Percentiles rank a stretch among this genome's conserved stretches.
Evolutionary conservation across 139 green algal species (phyloP).

Genomic region (Chlorella sp.): DNA sequence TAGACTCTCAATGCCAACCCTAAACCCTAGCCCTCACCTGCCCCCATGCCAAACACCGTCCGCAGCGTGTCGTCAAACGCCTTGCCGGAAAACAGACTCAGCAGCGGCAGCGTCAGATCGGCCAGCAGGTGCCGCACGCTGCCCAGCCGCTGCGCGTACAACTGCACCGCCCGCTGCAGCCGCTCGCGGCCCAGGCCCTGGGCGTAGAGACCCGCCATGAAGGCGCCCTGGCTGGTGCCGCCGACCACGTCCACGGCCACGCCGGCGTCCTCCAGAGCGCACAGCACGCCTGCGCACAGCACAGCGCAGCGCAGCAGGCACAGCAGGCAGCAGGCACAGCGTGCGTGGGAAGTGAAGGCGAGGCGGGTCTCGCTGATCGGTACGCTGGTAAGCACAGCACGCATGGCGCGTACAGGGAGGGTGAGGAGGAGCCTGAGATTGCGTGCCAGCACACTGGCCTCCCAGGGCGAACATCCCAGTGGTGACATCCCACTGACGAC

Average conservation of each 20-base stretch:
- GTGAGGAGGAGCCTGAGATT: no score
- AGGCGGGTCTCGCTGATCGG: not conserved
- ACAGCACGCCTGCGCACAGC: conserved; percentile 50
- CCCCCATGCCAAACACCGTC: conserved; percentile 11
- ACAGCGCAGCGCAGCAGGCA: not conserved
- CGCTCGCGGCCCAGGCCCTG: conserved; percentile 38
- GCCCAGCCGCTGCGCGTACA: conserved; percentile 52
- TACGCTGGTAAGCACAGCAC: not conserved
- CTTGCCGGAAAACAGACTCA: conserved; percentile 59
- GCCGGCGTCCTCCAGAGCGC: conserved; percentile 62
- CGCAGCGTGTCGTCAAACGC: conserved; percentile 43
- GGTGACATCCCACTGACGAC: no score
- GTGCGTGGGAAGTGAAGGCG: not conserved
- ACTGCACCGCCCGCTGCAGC: conserved; percentile 18
- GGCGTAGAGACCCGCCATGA: conserved; percentile 73
- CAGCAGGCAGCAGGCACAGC: not conserved
- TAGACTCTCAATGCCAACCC: no score
- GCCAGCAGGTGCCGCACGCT: conserved; percentile 55
- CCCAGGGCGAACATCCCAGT: no score
- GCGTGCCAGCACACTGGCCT: no score
- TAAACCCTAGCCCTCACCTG: no score
- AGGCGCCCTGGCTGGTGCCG: conserved; percentile 70
- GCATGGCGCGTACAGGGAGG: not conserved
- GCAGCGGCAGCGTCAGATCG: conserved; percentile 71
- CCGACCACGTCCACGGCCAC: conserved; percentile 68